Evolutionary conservation across 2,329 filamentous ascomycete species (phyloP), one percentile per base, ranked within the genome.

Genomic region (Colletotrichum zoysiae): DNA sequence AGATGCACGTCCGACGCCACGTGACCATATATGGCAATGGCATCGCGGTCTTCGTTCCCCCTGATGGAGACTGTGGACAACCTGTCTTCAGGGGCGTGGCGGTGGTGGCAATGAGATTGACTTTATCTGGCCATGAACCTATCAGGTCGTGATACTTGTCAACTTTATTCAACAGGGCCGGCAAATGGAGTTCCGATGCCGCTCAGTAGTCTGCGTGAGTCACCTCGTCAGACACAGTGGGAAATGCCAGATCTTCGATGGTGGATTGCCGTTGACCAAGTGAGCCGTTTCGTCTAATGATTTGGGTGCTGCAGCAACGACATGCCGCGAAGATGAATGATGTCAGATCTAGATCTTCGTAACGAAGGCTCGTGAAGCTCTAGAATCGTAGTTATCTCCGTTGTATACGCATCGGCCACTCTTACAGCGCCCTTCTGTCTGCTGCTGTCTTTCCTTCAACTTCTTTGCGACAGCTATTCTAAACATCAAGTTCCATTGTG

Each of bases 31-130:
- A 57, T 56, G 40, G n/a, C 6, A 1, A 66, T 46, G 7, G 26
- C 8, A 9, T 26, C 16, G 51, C 67, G 46, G 42, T 50, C n/a
- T 33, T n/a, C 55, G 61, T 48, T 66, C 35, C 48, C 38, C 48
- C 38, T 16, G 26, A 66, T 40, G 60, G 57, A 67, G 55, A 65
- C 48, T 59, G 70, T 70, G 35, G 66, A 61, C 60, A 70, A 57
- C 23, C 48, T 59, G n/a, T 9, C 23, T n/a, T 1, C 33, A 23
- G 26, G 20, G 35, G 9, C 11, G 35, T 46, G 38, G 50, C 23
- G 62, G 26, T 20, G 51, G 20, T 9, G 26, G 7, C 38, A 23
- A 35, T 18, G 18, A 26, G 44, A 23, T 12, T 48, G 38, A 33
- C 23, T 9, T 23, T 42, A n/a, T 14, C 14, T 11, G 9, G 35